These are phyloP conservation scores for Colletotrichum sansevieriae DNA, from an alignment of 2,329 filamentous ascomycete genomes.

Conservation along the genomic window DNA sequence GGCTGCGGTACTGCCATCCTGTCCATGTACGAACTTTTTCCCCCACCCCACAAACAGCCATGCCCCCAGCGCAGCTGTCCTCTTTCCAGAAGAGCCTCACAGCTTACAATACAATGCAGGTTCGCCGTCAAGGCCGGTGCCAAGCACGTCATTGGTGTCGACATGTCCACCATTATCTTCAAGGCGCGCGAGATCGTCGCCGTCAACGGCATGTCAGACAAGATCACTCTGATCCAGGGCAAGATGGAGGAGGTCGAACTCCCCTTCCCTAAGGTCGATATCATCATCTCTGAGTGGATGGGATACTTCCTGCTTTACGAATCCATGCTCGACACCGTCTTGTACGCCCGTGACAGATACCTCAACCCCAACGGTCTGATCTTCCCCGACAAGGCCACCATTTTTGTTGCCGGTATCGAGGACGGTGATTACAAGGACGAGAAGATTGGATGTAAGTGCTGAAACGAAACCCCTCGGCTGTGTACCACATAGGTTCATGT, in stretches of 20 bases:
- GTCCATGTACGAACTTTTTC: constrained; percentile 80
- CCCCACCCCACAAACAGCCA: constrained; percentile 9
- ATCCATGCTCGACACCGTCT: constrained; percentile 97
- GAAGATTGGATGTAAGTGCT: constrained; percentile 93
- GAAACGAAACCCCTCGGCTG: background rate
- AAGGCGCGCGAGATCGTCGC: constrained; percentile 97
- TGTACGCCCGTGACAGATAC: constrained; percentile 96
- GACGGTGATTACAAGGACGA: constrained; percentile 99
- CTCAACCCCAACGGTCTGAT: constrained; percentile 89
- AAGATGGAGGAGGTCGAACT: constrained; percentile 99
- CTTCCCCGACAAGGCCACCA: constrained; percentile 98
- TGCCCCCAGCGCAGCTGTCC: background rate
- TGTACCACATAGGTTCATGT: no score
- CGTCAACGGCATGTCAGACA: constrained; percentile 90
- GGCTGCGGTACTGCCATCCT: constrained; percentile 98
- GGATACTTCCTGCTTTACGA: constrained; percentile 99
- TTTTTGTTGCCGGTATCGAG: constrained; percentile 96
- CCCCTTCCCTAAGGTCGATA: constrained; percentile 95
- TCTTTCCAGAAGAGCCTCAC: background rate
- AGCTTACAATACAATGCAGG: constrained; percentile 64
- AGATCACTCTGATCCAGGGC: constrained; percentile 97
- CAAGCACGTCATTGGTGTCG: constrained; percentile 98
- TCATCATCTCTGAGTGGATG: constrained; percentile 99
- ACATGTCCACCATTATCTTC: constrained; percentile 99
- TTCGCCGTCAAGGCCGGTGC: constrained; percentile 96